These are phyloP conservation scores for Phialophora expanda DNA, from an alignment of 2,329 filamentous ascomycete genomes.

Conservation along the genomic window DNA sequence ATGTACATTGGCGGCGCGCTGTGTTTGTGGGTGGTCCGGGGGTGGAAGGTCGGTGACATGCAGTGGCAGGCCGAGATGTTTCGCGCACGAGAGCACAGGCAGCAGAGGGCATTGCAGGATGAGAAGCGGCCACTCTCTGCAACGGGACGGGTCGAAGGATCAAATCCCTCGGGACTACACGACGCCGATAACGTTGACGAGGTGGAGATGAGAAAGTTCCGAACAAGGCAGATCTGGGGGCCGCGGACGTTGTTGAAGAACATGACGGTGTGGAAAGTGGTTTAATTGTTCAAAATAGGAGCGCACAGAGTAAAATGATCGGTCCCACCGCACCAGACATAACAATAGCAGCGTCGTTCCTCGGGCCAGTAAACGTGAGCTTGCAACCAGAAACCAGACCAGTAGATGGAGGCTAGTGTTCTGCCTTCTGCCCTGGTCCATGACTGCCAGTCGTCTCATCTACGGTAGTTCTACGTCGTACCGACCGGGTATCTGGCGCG, in stretches of 20 bases:
- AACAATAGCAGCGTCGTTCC: too few relatives aligned
- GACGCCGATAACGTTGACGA: conserved; percentile 13
- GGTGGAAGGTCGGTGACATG: conserved; percentile 49
- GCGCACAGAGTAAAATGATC: background rate
- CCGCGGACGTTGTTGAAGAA: conserved; percentile 26
- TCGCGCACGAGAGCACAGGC: conserved; percentile 20
- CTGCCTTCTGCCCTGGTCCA: background rate
- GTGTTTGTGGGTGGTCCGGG: conserved; percentile 51
- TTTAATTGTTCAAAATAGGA: background rate
- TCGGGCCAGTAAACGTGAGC: too few relatives aligned
- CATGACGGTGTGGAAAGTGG: conserved; percentile 26
- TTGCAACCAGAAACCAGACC: too few relatives aligned
- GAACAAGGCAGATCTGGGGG: conserved; percentile 22
- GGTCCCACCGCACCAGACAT: too few relatives aligned
- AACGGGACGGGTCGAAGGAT: background rate
- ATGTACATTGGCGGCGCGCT: conserved; percentile 64
- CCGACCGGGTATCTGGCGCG: background rate
- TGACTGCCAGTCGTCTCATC: background rate
- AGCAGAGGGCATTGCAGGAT: conserved; percentile 22
- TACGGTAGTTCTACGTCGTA: background rate
- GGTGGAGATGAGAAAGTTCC: conserved; percentile 12
- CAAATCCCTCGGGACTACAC: background rate
- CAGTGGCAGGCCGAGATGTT: conserved; percentile 26
- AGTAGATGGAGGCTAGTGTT: background rate
- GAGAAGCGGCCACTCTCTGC: conserved; percentile 16